A percentile compares a stretch with the other conserved stretches of the same genome.
Conservation (phyloP, 352 stramenopile species). For the Pythium phragmiticola region DNA sequence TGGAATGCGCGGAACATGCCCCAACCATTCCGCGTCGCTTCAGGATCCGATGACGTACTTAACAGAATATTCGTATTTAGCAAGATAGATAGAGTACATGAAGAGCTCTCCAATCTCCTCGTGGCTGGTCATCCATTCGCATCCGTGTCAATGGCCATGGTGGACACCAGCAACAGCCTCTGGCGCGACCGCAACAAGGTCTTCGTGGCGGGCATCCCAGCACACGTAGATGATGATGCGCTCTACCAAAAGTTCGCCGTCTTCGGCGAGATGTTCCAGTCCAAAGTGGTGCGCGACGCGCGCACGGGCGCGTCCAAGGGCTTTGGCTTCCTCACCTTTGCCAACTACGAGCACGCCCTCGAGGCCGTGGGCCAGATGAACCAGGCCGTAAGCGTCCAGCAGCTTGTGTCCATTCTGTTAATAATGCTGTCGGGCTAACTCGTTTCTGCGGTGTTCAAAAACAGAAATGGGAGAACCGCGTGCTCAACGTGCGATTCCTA, state of each 20-base stretch:
- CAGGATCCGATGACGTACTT: slow-evolving; percentile 3
- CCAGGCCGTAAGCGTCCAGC: slow-evolving; percentile 35
- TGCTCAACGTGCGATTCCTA: slow-evolving; percentile 83
- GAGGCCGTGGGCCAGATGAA: slow-evolving; percentile 79
- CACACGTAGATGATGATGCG: slow-evolving; percentile 59
- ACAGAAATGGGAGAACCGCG: slow-evolving; percentile 82
- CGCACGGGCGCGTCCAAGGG: slow-evolving; percentile 65
- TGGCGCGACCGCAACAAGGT: slow-evolving; percentile 89
- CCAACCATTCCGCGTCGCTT: slow-evolving; percentile 11
- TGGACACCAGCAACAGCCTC: slow-evolving; percentile 55
- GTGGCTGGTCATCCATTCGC: no score
- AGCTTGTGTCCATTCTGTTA: background rate
- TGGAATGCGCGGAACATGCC: slow-evolving; percentile 4
- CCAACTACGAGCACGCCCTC: slow-evolving; percentile 74
- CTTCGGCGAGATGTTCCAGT: slow-evolving; percentile 85
- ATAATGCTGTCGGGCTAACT: background rate
- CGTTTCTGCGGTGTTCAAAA: no score
- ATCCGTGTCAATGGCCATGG: slow-evolving; percentile 15
- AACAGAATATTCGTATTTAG: slow-evolving; percentile 23
- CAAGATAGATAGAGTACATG: background rate
- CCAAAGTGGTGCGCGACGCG: slow-evolving; percentile 78
- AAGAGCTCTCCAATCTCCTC: background rate
- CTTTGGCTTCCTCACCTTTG: slow-evolving; percentile 85
- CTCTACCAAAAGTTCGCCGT: slow-evolving; percentile 70
- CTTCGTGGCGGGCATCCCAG: slow-evolving; percentile 74